Evolutionary conservation across 73 alveolate species (phyloP), one percentile per base, ranked within the genome.

Genomic region (Blepharisma stoltei): DNA sequence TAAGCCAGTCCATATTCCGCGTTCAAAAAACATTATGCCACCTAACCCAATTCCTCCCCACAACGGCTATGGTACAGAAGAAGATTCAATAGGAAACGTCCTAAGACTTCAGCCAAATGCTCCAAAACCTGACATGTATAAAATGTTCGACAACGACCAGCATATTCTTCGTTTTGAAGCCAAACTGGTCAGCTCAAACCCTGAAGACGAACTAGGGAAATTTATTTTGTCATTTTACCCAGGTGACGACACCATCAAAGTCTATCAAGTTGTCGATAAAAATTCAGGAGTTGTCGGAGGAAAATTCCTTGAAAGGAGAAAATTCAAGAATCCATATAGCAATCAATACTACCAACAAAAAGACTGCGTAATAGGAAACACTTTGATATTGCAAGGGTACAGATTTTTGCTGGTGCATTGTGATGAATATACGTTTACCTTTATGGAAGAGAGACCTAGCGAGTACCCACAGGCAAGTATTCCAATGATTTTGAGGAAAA

Each of bases 31-130:
- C 70, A 87, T 91, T 78, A 80, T 83, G 55, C 87, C 88, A 46
- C 87, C 87, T 68, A 88, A 88, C 50, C 97, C 97, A 46, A 89
- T 89, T 18, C 99, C 99, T 11, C 94, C 95, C 5, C 92, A 93
- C 76, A 95, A 95, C 85, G 99, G 99, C 7, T 92, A 78, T 70
- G 99, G 99, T 47, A 85, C 95, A 14, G 98, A 92, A 70, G 98
- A 93, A 70, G 99, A 95, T 90, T 90, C 98, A 21, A 75, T 93
- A 11, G 97, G 97, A 65, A 88, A 93, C 45, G 98, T 95, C 32
- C 76, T 81, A 49, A 77, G 88, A 55, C 86, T 95, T 9, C 70
- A 86, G 70, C 98, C 98, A 65, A 94, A 92, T 84, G 90, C 95
- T 8, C 97, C 97, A 45, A 88, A 79, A 70, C 87, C 83, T 54